phyloP scores from a whole-genome alignment of 805 yeast genomes.

The Saccharomycopsis capsularis region DNA sequence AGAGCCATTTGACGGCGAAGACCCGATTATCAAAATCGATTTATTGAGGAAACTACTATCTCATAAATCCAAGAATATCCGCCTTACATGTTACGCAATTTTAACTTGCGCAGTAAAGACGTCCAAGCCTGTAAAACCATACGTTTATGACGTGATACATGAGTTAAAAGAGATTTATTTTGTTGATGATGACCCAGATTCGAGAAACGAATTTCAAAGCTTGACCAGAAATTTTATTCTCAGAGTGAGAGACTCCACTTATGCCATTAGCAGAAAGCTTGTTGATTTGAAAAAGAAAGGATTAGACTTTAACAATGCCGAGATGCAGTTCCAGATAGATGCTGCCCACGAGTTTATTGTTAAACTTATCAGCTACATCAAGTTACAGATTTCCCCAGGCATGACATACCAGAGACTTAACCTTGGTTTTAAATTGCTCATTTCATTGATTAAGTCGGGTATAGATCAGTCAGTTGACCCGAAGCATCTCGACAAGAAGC shows the following conservation, averaged over 20 bases:
- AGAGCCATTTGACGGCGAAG: slow-evolving; percentile 39
- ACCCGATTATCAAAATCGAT: slow-evolving; percentile 30
- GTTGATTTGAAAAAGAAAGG: slow-evolving; percentile 34
- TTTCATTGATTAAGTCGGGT: slow-evolving; percentile 45
- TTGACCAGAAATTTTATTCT: slow-evolving; percentile 53
- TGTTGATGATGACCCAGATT: slow-evolving; percentile 60
- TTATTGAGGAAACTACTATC: slow-evolving; percentile 36
- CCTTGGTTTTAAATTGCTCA: slow-evolving; percentile 43
- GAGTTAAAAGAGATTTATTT: slow-evolving; percentile 44
- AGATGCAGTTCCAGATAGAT: slow-evolving; percentile 25
- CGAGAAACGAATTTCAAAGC: slow-evolving; percentile 59
- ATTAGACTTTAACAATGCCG: not conserved
- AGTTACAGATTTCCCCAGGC: slow-evolving; percentile 44
- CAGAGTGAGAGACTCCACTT: slow-evolving; percentile 63
- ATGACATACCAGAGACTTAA: slow-evolving; percentile 48
- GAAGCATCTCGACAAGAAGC: slow-evolving; percentile 34
- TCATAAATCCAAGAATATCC: slow-evolving; percentile 29
- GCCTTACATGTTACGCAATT: slow-evolving; percentile 55
- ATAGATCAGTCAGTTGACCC: slow-evolving; percentile 41
- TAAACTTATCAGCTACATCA: slow-evolving; percentile 33
- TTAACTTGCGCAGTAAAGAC: slow-evolving; percentile 55
- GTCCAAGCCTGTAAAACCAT: slow-evolving; percentile 46
- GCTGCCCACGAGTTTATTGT: slow-evolving; percentile 34
- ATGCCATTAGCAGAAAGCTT: slow-evolving; percentile 47
- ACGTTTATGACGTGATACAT: slow-evolving; percentile 38